Conservation (phyloP, 768 basidiomycete species). For the Lactarius quietus region DNA sequence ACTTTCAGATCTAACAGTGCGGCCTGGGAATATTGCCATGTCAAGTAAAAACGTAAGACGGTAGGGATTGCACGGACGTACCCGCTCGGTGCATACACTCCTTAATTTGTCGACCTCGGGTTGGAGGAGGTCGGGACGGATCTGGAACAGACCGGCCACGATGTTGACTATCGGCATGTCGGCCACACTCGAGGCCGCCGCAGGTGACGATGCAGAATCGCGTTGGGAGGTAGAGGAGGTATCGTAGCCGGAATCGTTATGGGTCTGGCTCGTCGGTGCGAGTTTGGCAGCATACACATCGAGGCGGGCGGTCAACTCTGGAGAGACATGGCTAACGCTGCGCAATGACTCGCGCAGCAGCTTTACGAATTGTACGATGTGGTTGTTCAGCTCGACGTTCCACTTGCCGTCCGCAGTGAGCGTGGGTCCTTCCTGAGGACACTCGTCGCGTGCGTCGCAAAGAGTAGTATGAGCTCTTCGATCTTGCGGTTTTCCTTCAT, state of each 20-base stretch:
- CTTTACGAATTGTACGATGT: conserved; percentile 85
- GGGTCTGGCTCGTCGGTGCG: conserved; percentile 50
- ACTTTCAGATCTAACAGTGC: conserved; percentile 88
- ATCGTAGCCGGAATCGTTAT: conserved; percentile 66
- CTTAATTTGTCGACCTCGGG: conserved; percentile 67
- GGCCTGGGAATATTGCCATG: conserved; percentile 47
- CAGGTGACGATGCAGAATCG: conserved; percentile 44
- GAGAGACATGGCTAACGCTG: conserved; percentile 69
- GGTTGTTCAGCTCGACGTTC: conserved; percentile 91
- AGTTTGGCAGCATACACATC: conserved; percentile 84
- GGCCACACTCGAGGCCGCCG: conserved; percentile 44
- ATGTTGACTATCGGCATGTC: conserved; percentile 78
- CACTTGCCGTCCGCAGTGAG: conserved; percentile 74
- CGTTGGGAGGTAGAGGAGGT: conserved; percentile 56
- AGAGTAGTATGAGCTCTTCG: conserved; percentile 95
- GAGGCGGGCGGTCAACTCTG: conserved; percentile 76
- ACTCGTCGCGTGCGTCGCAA: conserved; percentile 85
- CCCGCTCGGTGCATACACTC: conserved; percentile 73
- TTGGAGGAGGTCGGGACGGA: conserved; percentile 63
- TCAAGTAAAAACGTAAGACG: conserved; percentile 1
- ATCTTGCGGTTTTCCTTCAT: conserved; percentile 97
- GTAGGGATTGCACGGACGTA: conserved; percentile 28
- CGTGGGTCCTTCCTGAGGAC: conserved; percentile 88
- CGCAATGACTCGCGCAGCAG: conserved; percentile 79
- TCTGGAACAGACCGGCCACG: conserved; percentile 70